Percentiles rank a stretch among this genome's conserved stretches.
Conservation (phyloP, 352 stramenopile genomes). For the Phytophthora aleatoria region DNA sequence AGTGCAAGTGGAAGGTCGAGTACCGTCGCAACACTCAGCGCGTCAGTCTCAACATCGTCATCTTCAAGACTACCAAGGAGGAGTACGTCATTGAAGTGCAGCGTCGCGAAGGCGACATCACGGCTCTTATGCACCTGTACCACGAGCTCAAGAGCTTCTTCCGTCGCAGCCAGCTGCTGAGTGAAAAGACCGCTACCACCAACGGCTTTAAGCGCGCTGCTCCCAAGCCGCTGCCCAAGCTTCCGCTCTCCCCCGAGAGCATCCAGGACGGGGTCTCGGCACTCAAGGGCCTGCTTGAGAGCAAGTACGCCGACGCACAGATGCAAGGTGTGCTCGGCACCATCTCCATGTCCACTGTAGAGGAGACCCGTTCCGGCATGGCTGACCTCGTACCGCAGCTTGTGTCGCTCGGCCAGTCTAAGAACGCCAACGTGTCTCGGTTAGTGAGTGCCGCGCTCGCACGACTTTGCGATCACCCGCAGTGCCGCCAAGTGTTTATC, state of each 20-base stretch:
- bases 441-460: conserved; percentile 77
- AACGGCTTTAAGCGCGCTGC: conserved; percentile 71
- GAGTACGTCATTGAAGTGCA: conserved; percentile 81
- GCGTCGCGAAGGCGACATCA: conserved; percentile 81
- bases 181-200: conserved; percentile 51
- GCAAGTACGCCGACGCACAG: conserved; percentile 78
- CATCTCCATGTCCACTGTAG: conserved; percentile 77
- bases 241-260: conserved; percentile 48
- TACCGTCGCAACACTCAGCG: conserved; percentile 67
- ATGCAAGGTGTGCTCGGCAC: conserved; percentile 82
- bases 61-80: conserved; percentile 74
- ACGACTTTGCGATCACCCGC: conserved; percentile 81
- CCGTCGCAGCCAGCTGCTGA: conserved; percentile 73
- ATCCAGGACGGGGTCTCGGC: conserved; percentile 61
- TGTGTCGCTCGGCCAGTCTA: conserved; percentile 65
- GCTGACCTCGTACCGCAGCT: conserved; percentile 70
- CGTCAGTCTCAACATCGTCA: conserved; percentile 77
- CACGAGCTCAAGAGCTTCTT: conserved; percentile 78
- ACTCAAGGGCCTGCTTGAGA: conserved; percentile 74
- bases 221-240: conserved; percentile 63
- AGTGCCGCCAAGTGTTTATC: conserved; percentile 84
- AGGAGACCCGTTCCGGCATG: conserved; percentile 66
- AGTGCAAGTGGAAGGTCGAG: conserved; percentile 91
- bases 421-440: conserved; percentile 58
- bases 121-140: conserved; percentile 80